phyloP scores from a whole-genome alignment of 2,329 filamentous ascomycete genomes.

The Pseudopithomyces chartarum region DNA sequence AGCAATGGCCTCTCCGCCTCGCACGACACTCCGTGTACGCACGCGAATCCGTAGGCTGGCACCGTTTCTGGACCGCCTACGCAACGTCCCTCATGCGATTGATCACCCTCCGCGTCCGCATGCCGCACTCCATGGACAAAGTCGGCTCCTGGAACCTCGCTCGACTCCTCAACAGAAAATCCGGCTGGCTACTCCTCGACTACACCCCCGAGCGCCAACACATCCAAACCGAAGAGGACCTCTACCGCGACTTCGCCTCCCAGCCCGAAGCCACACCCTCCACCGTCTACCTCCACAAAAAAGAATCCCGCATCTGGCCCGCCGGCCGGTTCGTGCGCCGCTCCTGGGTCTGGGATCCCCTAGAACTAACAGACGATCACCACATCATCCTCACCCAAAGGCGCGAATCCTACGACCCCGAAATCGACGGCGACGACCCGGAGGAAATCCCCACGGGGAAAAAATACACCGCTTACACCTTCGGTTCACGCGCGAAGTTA shows the following conservation, averaged over 20 bases:
- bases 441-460: not conserved
- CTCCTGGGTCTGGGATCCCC: conserved; percentile 6
- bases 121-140: conserved; percentile 26
- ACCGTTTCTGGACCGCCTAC: conserved; percentile 30
- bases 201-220: conserved; percentile 26
- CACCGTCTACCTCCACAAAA: not conserved
- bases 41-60: conserved; percentile 32
- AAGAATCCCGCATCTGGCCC: not conserved
- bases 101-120: conserved; percentile 24
- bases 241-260: not conserved
- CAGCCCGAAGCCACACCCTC: not conserved
- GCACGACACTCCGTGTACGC: conserved; percentile 21
- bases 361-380: not conserved
- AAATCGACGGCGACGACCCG: not conserved
- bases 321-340: conserved; percentile 10
- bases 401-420: not conserved
- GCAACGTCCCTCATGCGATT: conserved; percentile 19
- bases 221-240: conserved; percentile 22
- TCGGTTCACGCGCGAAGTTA: not conserved
- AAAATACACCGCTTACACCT: not conserved
- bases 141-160: conserved; percentile 22
- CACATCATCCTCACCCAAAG: not conserved
- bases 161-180: conserved; percentile 16
- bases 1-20: conserved; percentile 14
- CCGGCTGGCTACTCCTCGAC: conserved; percentile 22